A percentile compares a stretch with the other conserved stretches of the same genome.
phyloP scores from a whole-genome alignment of 2,329 filamentous ascomycete species.

The Clarireedia homoeocarpa region DNA sequence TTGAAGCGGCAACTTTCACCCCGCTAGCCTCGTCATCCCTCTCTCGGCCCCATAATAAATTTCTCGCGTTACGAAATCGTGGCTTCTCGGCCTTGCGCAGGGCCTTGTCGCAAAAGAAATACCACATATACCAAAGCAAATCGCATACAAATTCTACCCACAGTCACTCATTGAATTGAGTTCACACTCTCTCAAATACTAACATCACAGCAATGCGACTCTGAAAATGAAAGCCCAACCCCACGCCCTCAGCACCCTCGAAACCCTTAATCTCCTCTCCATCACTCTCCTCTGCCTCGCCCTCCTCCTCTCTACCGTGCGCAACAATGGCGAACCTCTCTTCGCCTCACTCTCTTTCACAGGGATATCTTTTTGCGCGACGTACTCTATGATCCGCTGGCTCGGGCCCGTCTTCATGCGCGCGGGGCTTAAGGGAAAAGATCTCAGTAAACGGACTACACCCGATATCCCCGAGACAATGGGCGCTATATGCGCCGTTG shows the following conservation, averaged over 20 bases:
- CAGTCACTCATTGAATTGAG: background rate
- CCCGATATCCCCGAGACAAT: constrained; percentile 89
- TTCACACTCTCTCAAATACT: background rate
- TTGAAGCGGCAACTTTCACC: constrained; percentile 4
- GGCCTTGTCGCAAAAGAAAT: background rate
- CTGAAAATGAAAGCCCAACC: background rate
- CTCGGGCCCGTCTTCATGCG: constrained; percentile 83
- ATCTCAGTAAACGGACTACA: constrained; percentile 71
- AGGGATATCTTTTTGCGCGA: constrained; percentile 71
- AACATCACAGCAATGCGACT: too few relatives aligned
- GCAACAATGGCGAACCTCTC: constrained; percentile 77
- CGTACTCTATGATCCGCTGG: constrained; percentile 87
- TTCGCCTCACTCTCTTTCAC: constrained; percentile 84
- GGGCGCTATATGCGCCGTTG: constrained; percentile 86
- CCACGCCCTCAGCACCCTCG: constrained; percentile 40
- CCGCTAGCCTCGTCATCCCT: background rate
- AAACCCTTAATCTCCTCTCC: constrained; percentile 47
- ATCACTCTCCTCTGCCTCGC: constrained; percentile 62
- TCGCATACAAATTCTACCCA: too few relatives aligned
- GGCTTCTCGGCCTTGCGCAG: constrained; percentile 9
- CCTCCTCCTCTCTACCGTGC: constrained; percentile 73
- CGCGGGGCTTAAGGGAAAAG: constrained; percentile 81
- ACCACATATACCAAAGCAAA: background rate
- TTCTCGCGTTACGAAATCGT: constrained; percentile 1
- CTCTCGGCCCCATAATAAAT: background rate